Conservation (phyloP, 805 yeast genomes). For the Starmerella davenportii region DNA sequence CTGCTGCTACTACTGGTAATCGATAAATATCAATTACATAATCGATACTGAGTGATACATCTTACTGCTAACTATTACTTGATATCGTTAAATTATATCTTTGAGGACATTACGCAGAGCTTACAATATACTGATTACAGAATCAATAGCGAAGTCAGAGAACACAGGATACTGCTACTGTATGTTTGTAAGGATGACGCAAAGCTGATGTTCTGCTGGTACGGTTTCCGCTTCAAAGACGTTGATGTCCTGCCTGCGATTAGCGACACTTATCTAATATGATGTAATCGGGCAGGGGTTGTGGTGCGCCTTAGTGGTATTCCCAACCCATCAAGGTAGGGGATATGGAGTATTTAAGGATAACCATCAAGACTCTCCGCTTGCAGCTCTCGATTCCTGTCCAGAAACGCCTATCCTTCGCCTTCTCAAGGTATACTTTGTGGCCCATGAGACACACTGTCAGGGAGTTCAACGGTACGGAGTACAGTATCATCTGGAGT, state of each 20-base stretch:
- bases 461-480: slow-evolving; percentile 10
- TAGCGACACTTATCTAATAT: not conserved
- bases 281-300: not conserved
- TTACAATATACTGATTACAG: too few relatives aligned
- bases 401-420: not conserved
- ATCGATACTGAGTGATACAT: too few relatives aligned
- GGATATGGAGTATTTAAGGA: too few relatives aligned
- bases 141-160: not conserved
- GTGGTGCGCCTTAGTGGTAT: too few relatives aligned
- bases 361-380: not conserved
- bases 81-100: not conserved
- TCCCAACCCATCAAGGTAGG: not conserved
- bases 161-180: not conserved
- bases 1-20: too few relatives aligned
- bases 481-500: slow-evolving; percentile 8
- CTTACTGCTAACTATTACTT: too few relatives aligned
- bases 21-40: too few relatives aligned
- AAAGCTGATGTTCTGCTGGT: too few relatives aligned
- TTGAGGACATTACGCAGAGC: too few relatives aligned
- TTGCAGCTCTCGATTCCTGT: not conserved
- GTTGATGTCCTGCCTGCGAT: not conserved
- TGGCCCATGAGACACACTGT: not conserved
- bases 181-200: too few relatives aligned
- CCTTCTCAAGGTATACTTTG: not conserved
- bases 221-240: too few relatives aligned